Base-by-base conservation (phyloP, 1,284 basidiomycete genomes). In the Trichosporon ovoides region DNA sequence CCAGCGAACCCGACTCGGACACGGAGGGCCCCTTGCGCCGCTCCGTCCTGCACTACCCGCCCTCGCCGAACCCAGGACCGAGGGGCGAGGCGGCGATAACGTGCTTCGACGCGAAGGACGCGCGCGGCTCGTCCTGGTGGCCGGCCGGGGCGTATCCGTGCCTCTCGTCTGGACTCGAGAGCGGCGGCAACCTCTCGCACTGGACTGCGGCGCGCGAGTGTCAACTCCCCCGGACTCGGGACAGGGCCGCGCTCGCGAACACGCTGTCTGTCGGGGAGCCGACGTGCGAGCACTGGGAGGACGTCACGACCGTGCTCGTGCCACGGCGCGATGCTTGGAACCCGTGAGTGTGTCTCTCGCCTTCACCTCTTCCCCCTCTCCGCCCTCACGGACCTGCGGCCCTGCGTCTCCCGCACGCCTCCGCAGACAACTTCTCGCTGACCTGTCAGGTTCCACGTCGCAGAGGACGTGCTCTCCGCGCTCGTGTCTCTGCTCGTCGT, bases 391-490 rank as follows among this genome's bases (percentile, higher is more conserved):
- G n/a, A n/a, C n/a, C n/a, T n/a, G n/a, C n/a, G n/a, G n/a, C n/a
- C n/a, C n/a, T n/a, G n/a, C n/a, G n/a, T n/a, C 37, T 28, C 14
- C 13, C 7, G 3, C 31, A 6, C 34, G 43, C 10, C 10, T n/a
- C n/a, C 48, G 9, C 48, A 50, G 1, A 18, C 14, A 22, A 7
- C n/a, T 20, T 31, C 6, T 12, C 14, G 13, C 53, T 55, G 38
- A 58, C 20, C n/a, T n/a, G 3, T 1, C 52, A 72, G 71, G 2
- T 75, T 75, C 55, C 75, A 77, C 55, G 72, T 74, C 36, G 69
- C 72, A 1, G 75, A 77, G 53, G 75, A 77, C 61, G 61, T 77
- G 11, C 64, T 77, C 48, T 75, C 73, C 1, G 74, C 73, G 1
- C 56, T 75, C 7, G 69, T 73, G 2, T 67, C 71, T 0, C 46